These are phyloP conservation scores for Coleophoma eucalyptorum DNA, from an alignment of 2,329 filamentous ascomycete genomes.

Conservation along the genomic window DNA sequence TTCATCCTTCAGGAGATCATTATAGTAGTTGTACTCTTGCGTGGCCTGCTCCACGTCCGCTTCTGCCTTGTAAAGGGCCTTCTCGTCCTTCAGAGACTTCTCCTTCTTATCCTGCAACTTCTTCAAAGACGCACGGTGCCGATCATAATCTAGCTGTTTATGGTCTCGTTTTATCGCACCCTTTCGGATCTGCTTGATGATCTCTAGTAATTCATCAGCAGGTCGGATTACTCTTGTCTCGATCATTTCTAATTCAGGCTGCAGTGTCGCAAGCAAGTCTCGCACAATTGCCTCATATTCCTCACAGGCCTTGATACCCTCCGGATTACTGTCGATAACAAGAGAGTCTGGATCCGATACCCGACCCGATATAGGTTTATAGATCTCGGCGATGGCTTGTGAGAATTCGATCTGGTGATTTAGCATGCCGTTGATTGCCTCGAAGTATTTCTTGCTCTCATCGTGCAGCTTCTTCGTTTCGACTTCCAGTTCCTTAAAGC, in stretches of 20 bases:
- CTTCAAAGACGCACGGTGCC: slow-evolving; percentile 77
- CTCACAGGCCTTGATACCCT: slow-evolving; percentile 92
- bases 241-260: slow-evolving; percentile 96
- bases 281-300: slow-evolving; percentile 91
- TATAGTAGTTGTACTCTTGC: slow-evolving; percentile 97
- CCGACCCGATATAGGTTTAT: slow-evolving; percentile 95
- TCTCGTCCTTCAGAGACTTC: slow-evolving; percentile 93
- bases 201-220: slow-evolving; percentile 87
- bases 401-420: slow-evolving; percentile 98
- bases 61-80: slow-evolving; percentile 93
- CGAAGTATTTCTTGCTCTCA: slow-evolving; percentile 95
- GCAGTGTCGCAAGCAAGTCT: slow-evolving; percentile 82
- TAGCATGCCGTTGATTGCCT: slow-evolving; percentile 98
- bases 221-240: slow-evolving; percentile 86
- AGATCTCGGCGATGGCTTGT: slow-evolving; percentile 91
- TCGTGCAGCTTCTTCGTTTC: slow-evolving; percentile 97
- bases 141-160: slow-evolving; percentile 95
- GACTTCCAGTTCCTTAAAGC: slow-evolving; percentile 88
- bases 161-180: slow-evolving; percentile 86
- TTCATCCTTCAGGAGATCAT: slow-evolving; percentile 94
- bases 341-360: slow-evolving; percentile 88
- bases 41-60: slow-evolving; percentile 87
- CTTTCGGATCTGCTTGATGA: slow-evolving; percentile 95
- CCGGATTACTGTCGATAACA: slow-evolving; percentile 79
- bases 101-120: slow-evolving; percentile 98